Evolutionary conservation across 441 rosid genomes (phyloP).

Genomic region (Capsella rubella): DNA sequence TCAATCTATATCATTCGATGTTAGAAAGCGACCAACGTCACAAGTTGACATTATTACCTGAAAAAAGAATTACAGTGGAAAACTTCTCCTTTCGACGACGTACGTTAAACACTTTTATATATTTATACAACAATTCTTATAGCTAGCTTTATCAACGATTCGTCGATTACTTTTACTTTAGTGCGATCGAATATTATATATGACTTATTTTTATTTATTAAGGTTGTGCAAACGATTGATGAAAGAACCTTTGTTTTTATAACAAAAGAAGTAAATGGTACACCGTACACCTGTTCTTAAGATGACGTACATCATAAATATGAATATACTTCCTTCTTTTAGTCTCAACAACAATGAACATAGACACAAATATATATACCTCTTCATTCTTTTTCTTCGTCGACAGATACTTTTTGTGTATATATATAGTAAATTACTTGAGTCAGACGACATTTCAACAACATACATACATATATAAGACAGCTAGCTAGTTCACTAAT

Average conservation of each 20-base stretch:
- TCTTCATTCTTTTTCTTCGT: neutral
- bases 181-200: neutral
- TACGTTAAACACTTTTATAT: constrained; percentile 21
- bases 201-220: neutral
- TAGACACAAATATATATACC: neutral
- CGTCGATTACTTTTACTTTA: neutral
- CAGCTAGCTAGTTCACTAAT: neutral
- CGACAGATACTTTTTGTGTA: neutral
- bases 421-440: constrained; percentile 18
- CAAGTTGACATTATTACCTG: constrained; percentile 37
- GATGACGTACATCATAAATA: constrained; percentile 16
- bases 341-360: constrained; percentile 7
- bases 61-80: constrained; percentile 36
- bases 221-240: constrained; percentile 17
- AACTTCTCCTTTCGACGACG: constrained; percentile 17
- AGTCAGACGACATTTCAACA: neutral
- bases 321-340: constrained; percentile 29
- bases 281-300: constrained; percentile 35
- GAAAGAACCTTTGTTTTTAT: neutral
- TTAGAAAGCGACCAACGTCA: constrained; percentile 41
- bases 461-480: neutral
- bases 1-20: constrained; percentile 29
- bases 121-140: neutral
- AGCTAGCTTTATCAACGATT: constrained; percentile 7
- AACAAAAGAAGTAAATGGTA: constrained; percentile 16